Percentiles rank a stretch among this genome's conserved stretches.
Evolutionary conservation across 192 early-diverging fungal species (phyloP).

Genomic region (Podila horticola): DNA sequence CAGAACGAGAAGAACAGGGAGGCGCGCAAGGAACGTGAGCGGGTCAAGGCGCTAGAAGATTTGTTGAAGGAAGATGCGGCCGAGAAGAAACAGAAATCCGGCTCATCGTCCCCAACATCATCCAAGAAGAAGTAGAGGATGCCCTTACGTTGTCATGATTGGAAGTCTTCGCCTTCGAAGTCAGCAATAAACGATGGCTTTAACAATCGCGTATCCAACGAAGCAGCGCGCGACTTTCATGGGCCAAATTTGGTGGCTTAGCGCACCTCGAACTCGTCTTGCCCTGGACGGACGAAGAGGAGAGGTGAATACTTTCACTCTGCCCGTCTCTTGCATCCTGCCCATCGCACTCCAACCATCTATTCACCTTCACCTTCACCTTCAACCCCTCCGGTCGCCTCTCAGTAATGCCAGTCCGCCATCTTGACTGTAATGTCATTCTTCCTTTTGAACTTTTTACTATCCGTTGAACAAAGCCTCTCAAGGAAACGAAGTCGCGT

Average conservation of each 20-base stretch:
- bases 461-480: not conserved
- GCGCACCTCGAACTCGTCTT: not conserved
- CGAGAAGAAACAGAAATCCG: slow-evolving; percentile 46
- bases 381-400: not conserved
- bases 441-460: not conserved
- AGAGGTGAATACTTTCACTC: not conserved
- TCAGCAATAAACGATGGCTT: not conserved
- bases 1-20: slow-evolving; percentile 57
- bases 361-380: not conserved
- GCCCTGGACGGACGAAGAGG: too few relatives aligned
- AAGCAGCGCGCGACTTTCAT: not conserved
- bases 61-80: slow-evolving; percentile 52
- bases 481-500: not conserved
- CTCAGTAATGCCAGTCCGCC: slow-evolving; percentile 25
- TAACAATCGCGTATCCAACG: not conserved
- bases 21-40: slow-evolving; percentile 41
- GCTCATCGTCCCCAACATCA: slow-evolving; percentile 21
- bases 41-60: slow-evolving; percentile 56
- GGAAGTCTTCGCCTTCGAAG: not conserved
- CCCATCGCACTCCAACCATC: not conserved
- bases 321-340: too few relatives aligned
- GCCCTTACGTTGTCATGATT: not conserved
- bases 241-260: not conserved
- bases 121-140: slow-evolving; percentile 31
- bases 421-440: slow-evolving; percentile 31